Evolutionary conservation across 2,329 filamentous ascomycete genomes (phyloP), one percentile per base, ranked within the genome.

Genomic region (Fusarium chlamydosporum): DNA sequence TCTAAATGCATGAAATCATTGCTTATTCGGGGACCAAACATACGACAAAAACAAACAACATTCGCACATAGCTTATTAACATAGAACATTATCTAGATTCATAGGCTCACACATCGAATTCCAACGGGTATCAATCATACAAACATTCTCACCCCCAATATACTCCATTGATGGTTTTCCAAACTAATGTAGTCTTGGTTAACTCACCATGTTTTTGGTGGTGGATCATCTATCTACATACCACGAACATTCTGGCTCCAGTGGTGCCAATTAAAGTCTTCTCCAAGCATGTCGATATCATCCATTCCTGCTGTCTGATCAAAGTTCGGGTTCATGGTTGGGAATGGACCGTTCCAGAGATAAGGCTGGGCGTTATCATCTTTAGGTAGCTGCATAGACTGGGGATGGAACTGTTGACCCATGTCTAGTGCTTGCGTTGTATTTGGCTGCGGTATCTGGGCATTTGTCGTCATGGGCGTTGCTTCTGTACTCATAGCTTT

Each of bases 191-290:
- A 42, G 38, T 41, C 40, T 26, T 58, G 33, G 31, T 53, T 20
- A 38, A 40, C 51, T 66, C 52, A 74, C 74, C 74, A 75, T 29
- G 38, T 72, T 67, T 40, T 73, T 72, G 1, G 66, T 64, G 47
- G 34, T 29, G 47, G 47, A 51, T 67, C 72, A 47, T 74, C 76
- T 71, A 79, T 77, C 71, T 80, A 80, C 56, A 82, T 61, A 0
- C 79, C 79, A 29, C 76, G 77, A 42, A 82, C 77, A 65, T 72
- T 82, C 56, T 82, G 79, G 58, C 80, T 81, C 81, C 83, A 85
- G 56, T 81, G 80, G 48, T 84, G 80, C 83, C 83, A 85, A 65
- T 84, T 79, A 60, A 85, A 84, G 8, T 80, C 78, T 4, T 79
- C 77, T 3, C 82, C 81, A 60, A 80, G 70, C 72, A 82, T 79